A percentile compares a stretch with the other conserved stretches of the same genome.
phyloP scores from a whole-genome alignment of 371 early-diverging fungal species.

The Ordospora pajunii region DNA sequence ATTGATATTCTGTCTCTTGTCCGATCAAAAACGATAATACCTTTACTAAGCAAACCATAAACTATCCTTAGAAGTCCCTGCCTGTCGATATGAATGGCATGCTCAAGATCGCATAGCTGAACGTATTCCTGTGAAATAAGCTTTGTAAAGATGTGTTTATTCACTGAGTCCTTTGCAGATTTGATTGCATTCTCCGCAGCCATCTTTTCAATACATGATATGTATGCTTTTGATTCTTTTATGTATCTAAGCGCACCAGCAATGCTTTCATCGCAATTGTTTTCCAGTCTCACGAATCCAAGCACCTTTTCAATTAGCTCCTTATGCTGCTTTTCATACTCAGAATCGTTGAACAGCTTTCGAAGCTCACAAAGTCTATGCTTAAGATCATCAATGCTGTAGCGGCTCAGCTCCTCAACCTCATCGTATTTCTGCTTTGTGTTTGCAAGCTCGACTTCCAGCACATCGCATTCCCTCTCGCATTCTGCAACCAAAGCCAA shows the following conservation, averaged over 20 bases:
- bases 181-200: neutral
- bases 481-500: neutral
- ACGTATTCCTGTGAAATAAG: neutral
- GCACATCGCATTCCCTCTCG: slow-evolving; percentile 31
- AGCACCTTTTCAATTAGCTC: neutral
- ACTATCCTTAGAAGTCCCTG: slow-evolving; percentile 15
- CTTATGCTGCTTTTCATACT: neutral
- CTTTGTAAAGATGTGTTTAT: neutral
- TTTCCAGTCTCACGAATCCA: slow-evolving; percentile 1
- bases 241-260: neutral
- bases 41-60: slow-evolving; percentile 22
- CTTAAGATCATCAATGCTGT: slow-evolving; percentile 1
- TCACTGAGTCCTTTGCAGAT: neutral
- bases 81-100: neutral
- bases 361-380: neutral
- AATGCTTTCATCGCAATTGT: neutral
- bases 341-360: slow-evolving; percentile 18
- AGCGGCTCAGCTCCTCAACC: neutral
- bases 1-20: slow-evolving; percentile 7
- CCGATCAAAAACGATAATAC: slow-evolving; percentile 33
- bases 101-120: neutral
- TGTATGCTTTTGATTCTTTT: neutral
- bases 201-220: neutral
- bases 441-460: slow-evolving; percentile 37
- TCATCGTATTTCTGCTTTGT: slow-evolving; percentile 6